Evolutionary conservation across 345 rosid species (phyloP), one percentile per base, ranked within the genome.

Genomic region (Zanthoxylum bungeanum): DNA sequence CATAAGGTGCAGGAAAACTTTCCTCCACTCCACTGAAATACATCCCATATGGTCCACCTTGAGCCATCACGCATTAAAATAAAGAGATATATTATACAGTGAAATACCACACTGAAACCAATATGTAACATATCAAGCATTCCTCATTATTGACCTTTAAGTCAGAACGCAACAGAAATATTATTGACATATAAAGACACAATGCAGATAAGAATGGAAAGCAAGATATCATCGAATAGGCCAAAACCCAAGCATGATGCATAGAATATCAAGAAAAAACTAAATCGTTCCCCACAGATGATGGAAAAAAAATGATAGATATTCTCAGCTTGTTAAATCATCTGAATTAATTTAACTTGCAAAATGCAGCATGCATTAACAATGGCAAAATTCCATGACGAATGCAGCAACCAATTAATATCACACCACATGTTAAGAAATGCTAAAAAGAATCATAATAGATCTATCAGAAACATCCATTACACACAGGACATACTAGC

Each of bases 21-120:
- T 87, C 93, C 27, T 85, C 97, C 31, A 68, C 67, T 61, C 64
- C 79, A 74, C 66, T 77, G 64, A 78, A 87, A 74, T 83, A 85
- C 85, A 80, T 80, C 72, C 93, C 96, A 83, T 92, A 91, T 4
- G 85, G 73, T 79, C 86, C 92, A 72, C 93, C 98, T 91, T 51
- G 66, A 68, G 70, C 59, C 61, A 81, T 52, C 71, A 74, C 49
- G 59, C 9, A 77, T 42, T 3, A 80, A 74, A 56, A 71, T 34
- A 72, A 75, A 55, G 74, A 75, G 51, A 66, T 28, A n/a, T n/a
- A 25, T 14, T 42, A 53, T 31, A 11, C 39, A 78, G 56, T 9
- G 19, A 74, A 47, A 74, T 1, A 50, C 12, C 36, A 16, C 30
- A 22, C 53, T n/a, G n/a, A n/a, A n/a, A n/a, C n/a, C n/a, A n/a